Evolutionary conservation across 2,329 filamentous ascomycete genomes (phyloP), one percentile per base, ranked within the genome.

Genomic region (Sclerotinia glacialis): DNA sequence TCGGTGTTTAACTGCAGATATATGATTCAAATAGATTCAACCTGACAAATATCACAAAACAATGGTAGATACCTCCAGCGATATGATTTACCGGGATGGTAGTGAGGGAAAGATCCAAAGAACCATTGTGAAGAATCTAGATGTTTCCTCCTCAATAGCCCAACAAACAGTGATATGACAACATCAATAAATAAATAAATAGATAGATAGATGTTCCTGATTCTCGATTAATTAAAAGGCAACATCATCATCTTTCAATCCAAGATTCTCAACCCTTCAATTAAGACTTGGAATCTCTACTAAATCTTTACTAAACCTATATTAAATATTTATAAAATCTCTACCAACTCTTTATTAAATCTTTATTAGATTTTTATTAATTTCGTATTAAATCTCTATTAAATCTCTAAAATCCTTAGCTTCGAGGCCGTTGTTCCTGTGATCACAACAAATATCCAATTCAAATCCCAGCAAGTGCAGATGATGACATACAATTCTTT

Each of bases 391-490:
- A 5, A n/a, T n/a, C n/a, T n/a, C n/a, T n/a, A n/a, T n/a, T n/a
- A n/a, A 26, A 54, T 53, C 34, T n/a, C 37, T 7, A 4, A 9
- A 40, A 21, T 55, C 28, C 52, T 40, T 54, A 53, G 26, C 26
- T 61, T 18, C 56, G 61, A n/a, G 93, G 93, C 73, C 86, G 88
- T 70, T 97, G 93, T 80, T 88, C 89, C 64, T 97, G 93, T 78
- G 92, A 93, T 67, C 87, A 93, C 69, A 96, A 95, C 75, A 84
- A 88, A 75, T 97, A 96, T 79, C 83, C 87, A 67, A 86, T 97
- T 71, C 79, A 85, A 55, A 83, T 94, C 31, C 92, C 92, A 1
- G 77, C 81, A 26, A 78, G 82, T 72, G 80, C 84, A 50, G 78
- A 80, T 49, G 80, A 86, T 44, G 79, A 83, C 61, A 86, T 88